Percentiles rank a stretch among this genome's conserved stretches.
These are phyloP conservation scores for Senna siamea DNA, from an alignment of 306 rosid genomes.

Conservation along the genomic window DNA sequence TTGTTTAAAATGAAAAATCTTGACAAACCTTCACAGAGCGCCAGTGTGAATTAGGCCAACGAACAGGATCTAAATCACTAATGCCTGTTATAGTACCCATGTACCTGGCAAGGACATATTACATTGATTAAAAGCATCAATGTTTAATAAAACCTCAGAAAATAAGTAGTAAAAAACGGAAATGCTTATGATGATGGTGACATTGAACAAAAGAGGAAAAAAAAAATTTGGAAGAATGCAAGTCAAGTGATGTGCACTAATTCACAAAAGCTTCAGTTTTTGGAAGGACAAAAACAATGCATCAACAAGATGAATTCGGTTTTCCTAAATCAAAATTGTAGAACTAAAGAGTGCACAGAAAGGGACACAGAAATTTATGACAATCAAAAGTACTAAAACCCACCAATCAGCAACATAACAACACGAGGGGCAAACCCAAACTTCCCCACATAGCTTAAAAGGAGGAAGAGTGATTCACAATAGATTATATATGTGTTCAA, in stretches of 20 bases:
- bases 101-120: conserved; percentile 53
- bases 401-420: neutral
- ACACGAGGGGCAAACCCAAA: neutral
- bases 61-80: conserved; percentile 69
- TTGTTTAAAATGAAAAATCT: conserved; percentile 33
- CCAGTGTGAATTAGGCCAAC: conserved; percentile 83
- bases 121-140: conserved; percentile 24
- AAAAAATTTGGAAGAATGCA: neutral
- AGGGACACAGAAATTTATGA: neutral
- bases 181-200: neutral
- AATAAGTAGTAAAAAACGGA: neutral
- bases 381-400: neutral
- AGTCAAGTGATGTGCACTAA: neutral
- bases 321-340: neutral
- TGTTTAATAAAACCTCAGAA: neutral
- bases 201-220: neutral
- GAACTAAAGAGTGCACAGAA: neutral
- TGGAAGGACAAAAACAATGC: conserved; percentile 7
- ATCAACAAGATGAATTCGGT: neutral
- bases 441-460: neutral
- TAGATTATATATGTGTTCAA: neutral
- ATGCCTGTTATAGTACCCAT: conserved; percentile 84
- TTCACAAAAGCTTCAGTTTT: conserved; percentile 13
- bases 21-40: conserved; percentile 79
- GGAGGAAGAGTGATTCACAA: neutral